phyloP scores from a whole-genome alignment of 2,329 filamentous ascomycete species.

The Fusarium euwallaceae region DNA sequence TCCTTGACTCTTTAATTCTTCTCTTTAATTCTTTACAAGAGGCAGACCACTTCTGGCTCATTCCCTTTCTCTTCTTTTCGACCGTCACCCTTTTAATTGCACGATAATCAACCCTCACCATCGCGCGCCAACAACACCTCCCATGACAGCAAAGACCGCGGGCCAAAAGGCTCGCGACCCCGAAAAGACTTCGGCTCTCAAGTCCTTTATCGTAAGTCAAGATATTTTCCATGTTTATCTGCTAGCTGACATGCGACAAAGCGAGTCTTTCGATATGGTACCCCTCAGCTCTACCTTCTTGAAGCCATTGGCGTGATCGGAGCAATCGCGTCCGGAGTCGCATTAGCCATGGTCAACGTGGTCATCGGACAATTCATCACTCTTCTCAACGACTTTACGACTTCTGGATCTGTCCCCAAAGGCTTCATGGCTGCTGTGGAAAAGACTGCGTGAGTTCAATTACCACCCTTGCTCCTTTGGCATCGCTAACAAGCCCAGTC shows the following conservation, averaged over 20 bases:
- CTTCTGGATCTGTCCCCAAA: constrained; percentile 3
- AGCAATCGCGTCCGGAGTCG: constrained; percentile 31
- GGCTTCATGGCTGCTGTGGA: constrained; percentile 10
- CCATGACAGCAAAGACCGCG: background rate
- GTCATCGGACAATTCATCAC: constrained; percentile 47
- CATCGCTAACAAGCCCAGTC: constrained; percentile 41
- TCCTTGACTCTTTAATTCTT: background rate
- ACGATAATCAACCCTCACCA: background rate
- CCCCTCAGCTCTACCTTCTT: background rate
- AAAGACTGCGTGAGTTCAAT: background rate
- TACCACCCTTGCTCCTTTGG: accelerated
- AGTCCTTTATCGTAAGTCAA: background rate
- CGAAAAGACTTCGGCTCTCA: background rate
- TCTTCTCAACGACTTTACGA: constrained; percentile 35
- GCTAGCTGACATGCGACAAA: background rate
- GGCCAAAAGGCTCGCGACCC: background rate
- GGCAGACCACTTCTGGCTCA: background rate
- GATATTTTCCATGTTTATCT: accelerated
- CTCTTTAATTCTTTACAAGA: background rate
- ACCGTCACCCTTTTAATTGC: background rate
- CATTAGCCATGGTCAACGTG: constrained; percentile 47
- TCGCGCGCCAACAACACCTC: background rate
- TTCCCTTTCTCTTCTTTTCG: background rate
- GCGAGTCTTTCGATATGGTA: background rate
- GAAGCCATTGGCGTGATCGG: background rate